A percentile compares a stretch with the other conserved stretches of the same genome.
These are phyloP conservation scores for Ophiocordyceps camponoti-leonardi DNA, from an alignment of 2,329 filamentous ascomycete species.

Conservation along the genomic window DNA sequence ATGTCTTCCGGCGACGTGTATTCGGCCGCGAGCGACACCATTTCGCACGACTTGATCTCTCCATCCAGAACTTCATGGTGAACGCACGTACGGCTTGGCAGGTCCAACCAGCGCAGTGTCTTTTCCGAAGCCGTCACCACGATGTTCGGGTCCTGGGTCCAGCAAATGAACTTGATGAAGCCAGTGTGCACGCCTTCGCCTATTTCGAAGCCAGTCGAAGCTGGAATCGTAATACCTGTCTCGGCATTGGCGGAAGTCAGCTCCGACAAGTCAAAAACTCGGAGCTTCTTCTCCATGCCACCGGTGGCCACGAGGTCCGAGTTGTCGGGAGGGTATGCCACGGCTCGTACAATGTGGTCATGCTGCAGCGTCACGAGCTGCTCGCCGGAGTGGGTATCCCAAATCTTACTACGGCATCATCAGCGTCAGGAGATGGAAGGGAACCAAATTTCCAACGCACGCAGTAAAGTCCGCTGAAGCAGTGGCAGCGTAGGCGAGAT, in stretches of 20 bases:
- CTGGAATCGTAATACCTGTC: slow-evolving; percentile 29
- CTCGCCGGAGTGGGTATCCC: slow-evolving; percentile 93
- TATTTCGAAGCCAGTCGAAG: slow-evolving; percentile 65
- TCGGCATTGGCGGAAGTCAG: slow-evolving; percentile 24
- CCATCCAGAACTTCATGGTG: slow-evolving; percentile 66
- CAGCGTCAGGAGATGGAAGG: slow-evolving; percentile 6
- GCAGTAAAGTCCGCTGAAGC: slow-evolving; percentile 93
- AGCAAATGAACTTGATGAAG: slow-evolving; percentile 91
- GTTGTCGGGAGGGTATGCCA: slow-evolving; percentile 72
- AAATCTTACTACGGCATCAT: slow-evolving; percentile 56
- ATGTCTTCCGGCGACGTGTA: slow-evolving; percentile 43
- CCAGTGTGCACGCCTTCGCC: slow-evolving; percentile 68
- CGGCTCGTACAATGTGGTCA: slow-evolving; percentile 84
- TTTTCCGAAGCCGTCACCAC: slow-evolving; percentile 87
- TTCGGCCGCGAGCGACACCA: slow-evolving; percentile 49
- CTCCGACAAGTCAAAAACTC: slow-evolving; percentile 73
- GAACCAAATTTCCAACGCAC: slow-evolving; percentile 28
- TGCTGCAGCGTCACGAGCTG: slow-evolving; percentile 75
- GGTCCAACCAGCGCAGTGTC: slow-evolving; percentile 85
- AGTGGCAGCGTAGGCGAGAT: slow-evolving; percentile 77
- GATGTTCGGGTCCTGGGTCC: slow-evolving; percentile 76
- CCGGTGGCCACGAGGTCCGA: slow-evolving; percentile 82
- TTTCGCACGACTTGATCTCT: slow-evolving; percentile 80
- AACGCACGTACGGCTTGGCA: slow-evolving; percentile 58
- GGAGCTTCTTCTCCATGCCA: slow-evolving; percentile 90